Percentiles rank a stretch among this genome's conserved stretches.
Evolutionary conservation across 345 rosid species (phyloP).

Genomic region (Rhodamnia argentea): DNA sequence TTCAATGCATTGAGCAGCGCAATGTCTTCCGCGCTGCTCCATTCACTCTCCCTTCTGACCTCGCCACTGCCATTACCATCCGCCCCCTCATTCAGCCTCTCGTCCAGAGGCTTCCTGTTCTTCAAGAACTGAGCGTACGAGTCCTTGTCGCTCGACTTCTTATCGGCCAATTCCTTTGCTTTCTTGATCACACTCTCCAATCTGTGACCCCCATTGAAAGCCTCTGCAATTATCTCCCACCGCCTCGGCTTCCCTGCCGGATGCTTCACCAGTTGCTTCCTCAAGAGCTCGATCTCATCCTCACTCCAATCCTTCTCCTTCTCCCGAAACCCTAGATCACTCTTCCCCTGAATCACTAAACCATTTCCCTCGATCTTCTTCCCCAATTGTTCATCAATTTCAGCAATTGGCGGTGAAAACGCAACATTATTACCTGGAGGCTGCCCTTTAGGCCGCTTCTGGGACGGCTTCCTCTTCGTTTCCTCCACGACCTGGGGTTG

Average conservation of each 20-base stretch:
- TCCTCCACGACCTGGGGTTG: constrained; percentile 37
- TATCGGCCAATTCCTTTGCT: constrained; percentile 69
- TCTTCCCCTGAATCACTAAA: neutral
- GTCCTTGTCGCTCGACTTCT: constrained; percentile 48
- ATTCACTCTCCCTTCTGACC: constrained; percentile 12
- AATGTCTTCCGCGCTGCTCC: constrained; percentile 76
- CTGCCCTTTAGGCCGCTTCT: constrained; percentile 37
- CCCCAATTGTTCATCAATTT: constrained; percentile 4
- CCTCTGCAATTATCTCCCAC: constrained; percentile 73
- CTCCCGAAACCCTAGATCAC: constrained; percentile 12
- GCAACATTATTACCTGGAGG: constrained; percentile 15
- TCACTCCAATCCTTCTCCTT: constrained; percentile 56
- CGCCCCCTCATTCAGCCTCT: constrained; percentile 17
- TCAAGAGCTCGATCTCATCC: constrained; percentile 59
- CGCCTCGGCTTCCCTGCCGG: constrained; percentile 80
- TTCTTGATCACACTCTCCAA: constrained; percentile 77
- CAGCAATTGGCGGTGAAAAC: neutral
- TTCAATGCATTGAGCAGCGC: constrained; percentile 87
- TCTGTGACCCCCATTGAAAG: constrained; percentile 54
- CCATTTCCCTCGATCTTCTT: neutral
- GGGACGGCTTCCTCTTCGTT: constrained; percentile 26
- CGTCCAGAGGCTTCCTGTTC: constrained; percentile 64
- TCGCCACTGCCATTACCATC: neutral
- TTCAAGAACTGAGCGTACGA: constrained; percentile 71
- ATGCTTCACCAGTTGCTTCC: constrained; percentile 71